phyloP scores from a whole-genome alignment of 148 eudicot genomes.

The Gaultheria prostrata region DNA sequence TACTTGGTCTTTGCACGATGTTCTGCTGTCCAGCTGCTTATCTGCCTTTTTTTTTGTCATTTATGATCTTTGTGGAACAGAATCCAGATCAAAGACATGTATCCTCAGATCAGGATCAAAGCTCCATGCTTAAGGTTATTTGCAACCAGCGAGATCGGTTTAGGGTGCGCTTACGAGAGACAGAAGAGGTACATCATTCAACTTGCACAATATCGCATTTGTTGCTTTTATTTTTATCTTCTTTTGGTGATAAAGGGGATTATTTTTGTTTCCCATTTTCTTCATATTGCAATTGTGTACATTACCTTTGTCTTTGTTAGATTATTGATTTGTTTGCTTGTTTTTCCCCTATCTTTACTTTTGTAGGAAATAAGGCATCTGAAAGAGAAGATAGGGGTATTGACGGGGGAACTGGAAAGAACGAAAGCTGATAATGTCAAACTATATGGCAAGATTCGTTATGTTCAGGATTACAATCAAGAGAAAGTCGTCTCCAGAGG shows the following conservation, averaged over 20 bases:
- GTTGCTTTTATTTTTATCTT: not conserved
- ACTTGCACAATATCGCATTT: not conserved
- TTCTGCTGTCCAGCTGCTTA: not conserved
- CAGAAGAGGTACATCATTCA: slow-evolving; percentile 73
- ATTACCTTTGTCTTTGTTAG: not conserved
- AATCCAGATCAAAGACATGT: slow-evolving; percentile 72
- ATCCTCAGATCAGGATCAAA: slow-evolving; percentile 81
- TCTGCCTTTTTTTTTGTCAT: slow-evolving; percentile 1
- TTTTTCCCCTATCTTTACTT: not conserved
- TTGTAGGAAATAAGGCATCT: slow-evolving; percentile 81
- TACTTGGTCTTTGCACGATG: slow-evolving; percentile 6
- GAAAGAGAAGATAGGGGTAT: slow-evolving; percentile 76
- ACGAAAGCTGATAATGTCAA: slow-evolving; percentile 96
- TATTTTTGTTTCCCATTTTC: not conserved
- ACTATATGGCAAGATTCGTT: slow-evolving; percentile 97
- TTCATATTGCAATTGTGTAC: not conserved
- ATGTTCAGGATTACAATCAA: slow-evolving; percentile 91
- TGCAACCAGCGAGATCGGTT: slow-evolving; percentile 98
- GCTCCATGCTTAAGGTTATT: slow-evolving; percentile 97
- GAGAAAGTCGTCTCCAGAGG: slow-evolving; percentile 98
- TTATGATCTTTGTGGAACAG: slow-evolving; percentile 36
- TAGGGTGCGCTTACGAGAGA: slow-evolving; percentile 81
- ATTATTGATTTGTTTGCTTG: not conserved
- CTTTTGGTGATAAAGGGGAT: not conserved
- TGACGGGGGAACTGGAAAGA: slow-evolving; percentile 81